phyloP scores from a whole-genome alignment of 495 filamentous ascomycete genomes.

The Sordaria brevicollis region DNA sequence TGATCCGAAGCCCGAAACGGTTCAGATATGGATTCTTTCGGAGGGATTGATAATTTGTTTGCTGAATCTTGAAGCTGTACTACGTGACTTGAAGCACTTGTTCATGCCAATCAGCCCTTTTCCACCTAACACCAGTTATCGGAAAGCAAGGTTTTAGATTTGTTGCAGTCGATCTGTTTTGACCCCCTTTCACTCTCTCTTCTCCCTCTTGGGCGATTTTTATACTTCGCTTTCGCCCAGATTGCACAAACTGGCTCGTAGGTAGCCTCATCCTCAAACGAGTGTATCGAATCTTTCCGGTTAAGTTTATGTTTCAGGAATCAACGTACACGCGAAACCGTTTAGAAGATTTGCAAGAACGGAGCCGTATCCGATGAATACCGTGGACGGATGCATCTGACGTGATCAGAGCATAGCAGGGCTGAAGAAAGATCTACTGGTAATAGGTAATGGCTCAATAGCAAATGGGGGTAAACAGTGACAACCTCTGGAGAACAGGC shows the following conservation, averaged over 20 bases:
- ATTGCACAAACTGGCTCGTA: no score
- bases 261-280: no score
- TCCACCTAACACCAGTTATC: background rate
- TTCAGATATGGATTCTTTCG: background rate
- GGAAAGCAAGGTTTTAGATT: background rate
- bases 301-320: no score
- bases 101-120: background rate
- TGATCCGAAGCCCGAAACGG: background rate
- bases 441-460: background rate
- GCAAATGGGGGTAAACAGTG: background rate
- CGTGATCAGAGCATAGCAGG: background rate
- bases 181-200: no score
- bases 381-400: background rate
- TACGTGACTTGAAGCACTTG: background rate
- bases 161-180: no score
- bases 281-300: no score
- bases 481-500: background rate
- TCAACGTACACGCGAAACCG: background rate
- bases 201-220: no score
- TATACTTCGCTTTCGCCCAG: no score
- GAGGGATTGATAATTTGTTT: background rate
- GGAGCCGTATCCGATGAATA: background rate
- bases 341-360: background rate
- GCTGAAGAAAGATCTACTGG: background rate
- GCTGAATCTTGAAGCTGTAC: background rate